Percentiles rank a stretch among this genome's conserved stretches.
These are phyloP conservation scores for Fraxinus pennsylvanica DNA, from an alignment of 257 asterid genomes.

Conservation along the genomic window DNA sequence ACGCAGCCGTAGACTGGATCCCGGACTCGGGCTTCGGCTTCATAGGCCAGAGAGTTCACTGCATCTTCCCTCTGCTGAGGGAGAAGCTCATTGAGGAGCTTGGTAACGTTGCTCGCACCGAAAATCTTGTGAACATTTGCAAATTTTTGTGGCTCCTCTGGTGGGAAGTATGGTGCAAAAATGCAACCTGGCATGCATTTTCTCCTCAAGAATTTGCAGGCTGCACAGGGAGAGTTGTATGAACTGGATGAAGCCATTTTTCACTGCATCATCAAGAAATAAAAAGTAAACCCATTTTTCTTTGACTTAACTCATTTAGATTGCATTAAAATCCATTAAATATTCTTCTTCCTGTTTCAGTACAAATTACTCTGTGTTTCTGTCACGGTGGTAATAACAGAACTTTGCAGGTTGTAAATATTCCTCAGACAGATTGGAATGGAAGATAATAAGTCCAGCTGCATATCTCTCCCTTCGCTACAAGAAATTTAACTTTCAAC, in stretches of 20 bases:
- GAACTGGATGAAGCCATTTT: conserved; percentile 55
- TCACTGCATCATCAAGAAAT: conserved; percentile 28
- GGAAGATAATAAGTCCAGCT: not conserved
- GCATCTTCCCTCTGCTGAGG: conserved; percentile 62
- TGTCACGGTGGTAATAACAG: not conserved
- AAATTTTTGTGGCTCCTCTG: conserved; percentile 52
- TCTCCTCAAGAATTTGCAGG: conserved; percentile 55
- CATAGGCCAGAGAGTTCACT: conserved; percentile 53
- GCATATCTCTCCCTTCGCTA: not conserved
- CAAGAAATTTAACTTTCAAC: not conserved
- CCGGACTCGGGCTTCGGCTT: conserved; percentile 56
- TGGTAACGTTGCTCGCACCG: conserved; percentile 57
- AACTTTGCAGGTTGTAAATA: conserved; percentile 12
- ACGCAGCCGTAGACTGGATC: conserved; percentile 62
- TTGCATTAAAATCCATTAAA: not conserved
- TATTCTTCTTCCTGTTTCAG: not conserved
- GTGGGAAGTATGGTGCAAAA: conserved; percentile 49
- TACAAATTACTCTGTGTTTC: conserved; percentile 5
- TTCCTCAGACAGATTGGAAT: not conserved
- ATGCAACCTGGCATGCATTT: conserved; percentile 57
- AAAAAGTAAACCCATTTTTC: conserved; percentile 11
- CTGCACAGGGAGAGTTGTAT: conserved; percentile 61
- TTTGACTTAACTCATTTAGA: not conserved
- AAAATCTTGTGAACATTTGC: conserved; percentile 53
- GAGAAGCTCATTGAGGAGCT: conserved; percentile 52